Base-by-base conservation (phyloP, 352 stramenopile genomes). In the Phytophthora constricta region DNA sequence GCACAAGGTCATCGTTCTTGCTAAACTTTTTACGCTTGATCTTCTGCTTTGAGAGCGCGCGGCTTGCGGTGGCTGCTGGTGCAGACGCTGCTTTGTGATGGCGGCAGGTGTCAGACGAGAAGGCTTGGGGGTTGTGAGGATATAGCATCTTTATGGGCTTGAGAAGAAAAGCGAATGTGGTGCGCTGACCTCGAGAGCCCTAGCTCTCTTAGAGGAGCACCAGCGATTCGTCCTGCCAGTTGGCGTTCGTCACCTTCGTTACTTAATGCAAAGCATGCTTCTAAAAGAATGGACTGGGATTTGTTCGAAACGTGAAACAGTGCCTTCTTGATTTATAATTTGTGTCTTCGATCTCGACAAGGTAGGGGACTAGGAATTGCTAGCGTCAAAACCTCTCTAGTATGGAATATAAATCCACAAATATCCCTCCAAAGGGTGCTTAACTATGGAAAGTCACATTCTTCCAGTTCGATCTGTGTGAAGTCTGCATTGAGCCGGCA, bases 1-100 rank as follows among this genome's bases (percentile, higher is more conserved):
- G 20, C 3, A 53, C 28, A 3, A 61, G 41, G 19, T 61, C 53
- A 25, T 61, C 39, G 10, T 61, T 52, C n/a, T n/a, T n/a, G n/a
- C n/a, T n/a, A n/a, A n/a, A n/a, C n/a, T n/a, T 45, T 19, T 52
- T 61, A 1, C 42, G 39, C 27, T 52, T 25, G 17, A 11, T 19
- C 4, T 19, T 50, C 22, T 37, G 14, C n/a, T 47, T 50, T 17
- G 33, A 46, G 31, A 11, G 5, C 5, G 31, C 11, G 5, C 5
- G 31, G 5, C 5, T 37, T 37, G 31, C 31, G 31, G 11, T 37
- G 5, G 31, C 31, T 37, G 31, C 11, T 13, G 31, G 31, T 37
- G 31, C 31, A 11, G 5, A 37, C 31, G 5, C 31, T 37, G 31
- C 31, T 37, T 37, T 11, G 31, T n/a, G n/a, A n/a, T n/a, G n/a